Conservation (phyloP, 176 grass and related monocot genomes). For the Zoysia japonica region DNA sequence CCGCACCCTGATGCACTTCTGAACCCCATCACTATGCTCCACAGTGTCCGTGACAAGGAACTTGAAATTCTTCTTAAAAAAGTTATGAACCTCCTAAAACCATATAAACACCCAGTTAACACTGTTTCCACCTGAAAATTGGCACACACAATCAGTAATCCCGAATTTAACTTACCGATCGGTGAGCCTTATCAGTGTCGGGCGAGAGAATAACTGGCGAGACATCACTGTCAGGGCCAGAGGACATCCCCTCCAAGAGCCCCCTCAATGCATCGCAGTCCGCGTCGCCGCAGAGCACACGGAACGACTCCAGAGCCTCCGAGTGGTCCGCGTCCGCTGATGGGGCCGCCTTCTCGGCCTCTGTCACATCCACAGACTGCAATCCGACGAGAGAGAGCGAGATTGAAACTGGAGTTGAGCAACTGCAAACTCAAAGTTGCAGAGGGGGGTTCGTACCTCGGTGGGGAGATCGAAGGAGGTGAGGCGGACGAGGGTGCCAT, state of each 20-base stretch:
- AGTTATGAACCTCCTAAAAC: constrained; percentile 78
- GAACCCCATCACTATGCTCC: constrained; percentile 65
- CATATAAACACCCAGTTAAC: constrained; percentile 14
- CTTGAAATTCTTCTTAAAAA: constrained; percentile 87
- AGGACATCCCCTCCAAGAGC: constrained; percentile 58
- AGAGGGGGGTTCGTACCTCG: constrained; percentile 33
- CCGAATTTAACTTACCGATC: constrained; percentile 61
- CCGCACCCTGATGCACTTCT: constrained; percentile 75
- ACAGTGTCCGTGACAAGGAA: constrained; percentile 89
- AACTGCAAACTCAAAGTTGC: neutral
- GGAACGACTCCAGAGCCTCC: constrained; percentile 51
- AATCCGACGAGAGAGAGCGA: constrained; percentile 1
- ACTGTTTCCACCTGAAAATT: neutral
- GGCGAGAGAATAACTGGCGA: constrained; percentile 66
- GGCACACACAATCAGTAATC: neutral
- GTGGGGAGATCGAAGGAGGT: constrained; percentile 81
- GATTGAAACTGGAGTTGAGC: neutral
- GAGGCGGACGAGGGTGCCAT: constrained; percentile 65
- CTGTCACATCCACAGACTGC: constrained; percentile 53
- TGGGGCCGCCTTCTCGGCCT: constrained; percentile 55
- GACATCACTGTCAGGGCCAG: constrained; percentile 37
- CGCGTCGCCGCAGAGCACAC: constrained; percentile 56
- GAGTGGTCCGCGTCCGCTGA: constrained; percentile 65
- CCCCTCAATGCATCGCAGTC: constrained; percentile 54
- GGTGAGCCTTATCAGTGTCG: constrained; percentile 74